Percentiles rank a stretch among this genome's conserved stretches.
These are phyloP conservation scores for Salix koriyanagi DNA, from an alignment of 345 rosid species.

Conservation along the genomic window DNA sequence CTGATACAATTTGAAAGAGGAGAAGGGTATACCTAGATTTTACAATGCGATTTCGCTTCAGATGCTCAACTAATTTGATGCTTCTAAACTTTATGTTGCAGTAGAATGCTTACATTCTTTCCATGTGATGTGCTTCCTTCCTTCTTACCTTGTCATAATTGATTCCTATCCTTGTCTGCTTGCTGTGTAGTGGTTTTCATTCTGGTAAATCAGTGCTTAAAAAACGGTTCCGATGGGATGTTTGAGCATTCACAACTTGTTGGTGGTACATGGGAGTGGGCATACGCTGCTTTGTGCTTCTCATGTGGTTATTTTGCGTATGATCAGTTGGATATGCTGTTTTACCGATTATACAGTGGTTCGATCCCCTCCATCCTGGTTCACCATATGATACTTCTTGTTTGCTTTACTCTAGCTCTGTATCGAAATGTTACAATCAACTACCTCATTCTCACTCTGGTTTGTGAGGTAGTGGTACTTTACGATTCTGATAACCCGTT, in stretches of 20 bases:
- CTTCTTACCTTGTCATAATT: not conserved
- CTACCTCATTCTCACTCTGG: slow-evolving; percentile 79
- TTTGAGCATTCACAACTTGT: slow-evolving; percentile 68
- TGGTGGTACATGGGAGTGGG: slow-evolving; percentile 71
- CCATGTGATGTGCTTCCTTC: not conserved
- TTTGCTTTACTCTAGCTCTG: slow-evolving; percentile 88
- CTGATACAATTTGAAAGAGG: not conserved
- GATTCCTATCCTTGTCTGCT: not conserved
- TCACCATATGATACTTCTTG: slow-evolving; percentile 79
- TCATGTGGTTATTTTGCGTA: slow-evolving; percentile 94
- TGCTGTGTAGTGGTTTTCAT: slow-evolving; percentile 60
- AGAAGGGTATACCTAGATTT: not conserved
- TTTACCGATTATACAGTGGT: slow-evolving; percentile 65
- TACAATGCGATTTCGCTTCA: not conserved
- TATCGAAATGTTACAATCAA: slow-evolving; percentile 77
- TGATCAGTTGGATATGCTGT: slow-evolving; percentile 94
- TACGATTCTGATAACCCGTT: not conserved
- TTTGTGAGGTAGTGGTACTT: slow-evolving; percentile 61
- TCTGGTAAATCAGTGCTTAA: slow-evolving; percentile 48
- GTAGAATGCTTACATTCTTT: not conserved
- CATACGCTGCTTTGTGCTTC: slow-evolving; percentile 72
- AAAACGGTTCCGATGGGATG: slow-evolving; percentile 43
- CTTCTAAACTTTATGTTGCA: not conserved
- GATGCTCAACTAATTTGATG: not conserved
- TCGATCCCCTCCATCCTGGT: slow-evolving; percentile 67